These are phyloP conservation scores for Fusarium temperatum DNA, from an alignment of 2,329 filamentous ascomycete genomes.

Conservation along the genomic window DNA sequence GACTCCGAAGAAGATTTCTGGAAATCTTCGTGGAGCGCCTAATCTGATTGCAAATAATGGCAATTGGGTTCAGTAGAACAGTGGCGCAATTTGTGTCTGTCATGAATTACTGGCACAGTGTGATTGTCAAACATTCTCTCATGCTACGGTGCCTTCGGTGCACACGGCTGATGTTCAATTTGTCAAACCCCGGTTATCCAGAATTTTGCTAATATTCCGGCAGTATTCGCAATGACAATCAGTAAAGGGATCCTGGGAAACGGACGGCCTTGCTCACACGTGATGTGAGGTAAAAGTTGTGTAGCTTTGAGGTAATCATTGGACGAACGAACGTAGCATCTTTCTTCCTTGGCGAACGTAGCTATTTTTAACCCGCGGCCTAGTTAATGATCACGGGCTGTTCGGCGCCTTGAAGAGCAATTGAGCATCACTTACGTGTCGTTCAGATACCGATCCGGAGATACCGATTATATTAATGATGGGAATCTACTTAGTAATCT, in stretches of 20 bases:
- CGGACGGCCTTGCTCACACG: accelerated
- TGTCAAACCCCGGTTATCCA: too few relatives aligned
- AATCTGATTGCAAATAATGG: constrained; percentile 19
- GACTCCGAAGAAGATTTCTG: not conserved
- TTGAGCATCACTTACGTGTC: not conserved
- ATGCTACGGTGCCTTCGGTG: too few relatives aligned
- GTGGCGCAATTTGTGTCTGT: accelerated
- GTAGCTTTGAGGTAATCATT: too few relatives aligned
- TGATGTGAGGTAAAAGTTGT: not conserved
- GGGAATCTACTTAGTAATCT: not conserved
- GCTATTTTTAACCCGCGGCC: not conserved
- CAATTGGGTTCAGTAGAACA: not conserved
- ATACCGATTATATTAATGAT: not conserved
- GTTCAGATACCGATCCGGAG: not conserved
- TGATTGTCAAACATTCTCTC: too few relatives aligned
- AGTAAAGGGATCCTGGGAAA: too few relatives aligned
- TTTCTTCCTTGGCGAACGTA: not conserved
- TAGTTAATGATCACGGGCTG: not conserved
- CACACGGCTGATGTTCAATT: not conserved
- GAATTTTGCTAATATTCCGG: not conserved
- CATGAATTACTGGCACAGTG: too few relatives aligned
- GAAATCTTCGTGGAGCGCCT: not conserved
- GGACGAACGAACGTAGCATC: not conserved
- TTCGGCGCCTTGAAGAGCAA: too few relatives aligned
- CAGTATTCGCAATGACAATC: not conserved